Conservation (phyloP, 2,329 filamentous ascomycete genomes). For the Tothia fuscella region DNA sequence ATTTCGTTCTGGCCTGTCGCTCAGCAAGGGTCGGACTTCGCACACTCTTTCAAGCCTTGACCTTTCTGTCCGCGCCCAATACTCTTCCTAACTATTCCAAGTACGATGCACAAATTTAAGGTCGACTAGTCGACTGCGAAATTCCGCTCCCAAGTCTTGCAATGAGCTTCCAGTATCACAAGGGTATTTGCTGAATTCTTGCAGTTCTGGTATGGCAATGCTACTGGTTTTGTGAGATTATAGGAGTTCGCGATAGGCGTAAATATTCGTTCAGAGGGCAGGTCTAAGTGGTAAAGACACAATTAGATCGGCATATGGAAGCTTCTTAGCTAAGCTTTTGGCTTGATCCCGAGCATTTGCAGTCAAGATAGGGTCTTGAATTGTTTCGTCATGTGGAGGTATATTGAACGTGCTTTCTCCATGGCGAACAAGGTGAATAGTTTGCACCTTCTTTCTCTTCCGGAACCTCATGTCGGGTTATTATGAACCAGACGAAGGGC, state of each 20-base stretch:
- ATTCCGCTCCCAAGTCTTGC: background rate
- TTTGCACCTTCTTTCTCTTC: slow-evolving; percentile 4
- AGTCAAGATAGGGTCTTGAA: slow-evolving; percentile 4
- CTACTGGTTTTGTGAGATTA: background rate
- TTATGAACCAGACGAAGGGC: no score
- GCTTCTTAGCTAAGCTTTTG: background rate
- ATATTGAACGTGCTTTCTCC: slow-evolving; percentile 4
- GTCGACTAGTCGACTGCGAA: slow-evolving; percentile 5
- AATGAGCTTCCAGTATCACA: slow-evolving; percentile 8
- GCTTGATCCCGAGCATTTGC: background rate
- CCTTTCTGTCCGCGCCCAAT: slow-evolving; percentile 1
- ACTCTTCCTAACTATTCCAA: slow-evolving; percentile 5
- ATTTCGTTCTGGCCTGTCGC: slow-evolving; percentile 1
- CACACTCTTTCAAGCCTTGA: slow-evolving; percentile 1
- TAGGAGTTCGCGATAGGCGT: background rate
- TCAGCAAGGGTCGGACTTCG: background rate
- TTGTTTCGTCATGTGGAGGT: slow-evolving; percentile 1
- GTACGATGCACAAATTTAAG: background rate
- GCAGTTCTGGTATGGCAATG: slow-evolving; percentile 5
- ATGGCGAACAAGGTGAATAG: slow-evolving; percentile 9
- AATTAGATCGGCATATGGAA: slow-evolving; percentile 7
- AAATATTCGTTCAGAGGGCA: slow-evolving; percentile 1
- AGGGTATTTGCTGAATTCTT: slow-evolving; percentile 6
- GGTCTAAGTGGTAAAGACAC: slow-evolving; percentile 6
- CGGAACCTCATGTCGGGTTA: no score